Conservation (phyloP, 805 yeast species). For the Vanderwaltozyma tropicalis region DNA sequence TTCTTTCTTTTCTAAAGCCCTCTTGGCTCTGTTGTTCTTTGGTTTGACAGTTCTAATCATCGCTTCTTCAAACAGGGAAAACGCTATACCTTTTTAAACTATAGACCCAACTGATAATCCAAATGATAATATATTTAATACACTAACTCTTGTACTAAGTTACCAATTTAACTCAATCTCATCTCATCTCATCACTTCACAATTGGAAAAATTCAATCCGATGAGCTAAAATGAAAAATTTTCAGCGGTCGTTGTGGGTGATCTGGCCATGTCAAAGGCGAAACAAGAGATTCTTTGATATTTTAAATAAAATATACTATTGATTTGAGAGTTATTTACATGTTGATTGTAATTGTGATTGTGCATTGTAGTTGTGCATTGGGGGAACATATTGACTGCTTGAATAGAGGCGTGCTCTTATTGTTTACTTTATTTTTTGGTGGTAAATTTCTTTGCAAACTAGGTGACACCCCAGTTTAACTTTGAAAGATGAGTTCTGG, state of each 20-base stretch:
- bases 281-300: background rate
- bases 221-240: background rate
- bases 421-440: too few relatives aligned
- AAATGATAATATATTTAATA: background rate
- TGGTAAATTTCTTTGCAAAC: too few relatives aligned
- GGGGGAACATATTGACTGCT: too few relatives aligned
- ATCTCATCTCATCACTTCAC: slow-evolving; percentile 4
- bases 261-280: background rate
- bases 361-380: too few relatives aligned
- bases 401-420: too few relatives aligned
- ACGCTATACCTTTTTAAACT: background rate
- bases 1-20: slow-evolving; percentile 84
- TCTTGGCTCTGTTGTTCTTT: slow-evolving; percentile 88
- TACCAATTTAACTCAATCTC: background rate
- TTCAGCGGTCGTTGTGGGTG: background rate
- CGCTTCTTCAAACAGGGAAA: background rate
- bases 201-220: background rate
- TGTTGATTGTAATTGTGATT: too few relatives aligned
- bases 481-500: background rate
- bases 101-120: background rate
- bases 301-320: too few relatives aligned
- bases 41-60: slow-evolving; percentile 55
- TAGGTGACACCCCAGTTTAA: background rate
- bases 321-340: too few relatives aligned
- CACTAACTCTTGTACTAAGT: background rate